Evolutionary conservation across 345 rosid genomes (phyloP).

Genomic region (Ricinus communis): DNA sequence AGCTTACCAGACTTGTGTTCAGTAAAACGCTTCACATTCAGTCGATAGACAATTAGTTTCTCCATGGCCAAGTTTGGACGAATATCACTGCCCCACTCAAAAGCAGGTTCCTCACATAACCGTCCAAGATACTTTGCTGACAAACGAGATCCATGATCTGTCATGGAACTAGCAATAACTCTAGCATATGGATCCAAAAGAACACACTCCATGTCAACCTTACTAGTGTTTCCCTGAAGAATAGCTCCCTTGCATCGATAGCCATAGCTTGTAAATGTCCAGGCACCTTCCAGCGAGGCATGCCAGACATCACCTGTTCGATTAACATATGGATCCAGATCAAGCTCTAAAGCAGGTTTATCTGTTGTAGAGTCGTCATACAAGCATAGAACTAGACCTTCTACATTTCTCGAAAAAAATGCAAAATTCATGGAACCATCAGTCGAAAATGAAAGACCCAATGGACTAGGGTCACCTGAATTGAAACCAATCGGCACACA

Average conservation of each 20-base stretch:
- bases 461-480: slow-evolving; percentile 64
- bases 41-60: slow-evolving; percentile 62
- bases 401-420: slow-evolving; percentile 59
- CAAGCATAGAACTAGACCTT: slow-evolving; percentile 63
- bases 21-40: slow-evolving; percentile 73
- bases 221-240: slow-evolving; percentile 28
- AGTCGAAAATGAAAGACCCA: slow-evolving; percentile 68
- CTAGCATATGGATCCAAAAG: slow-evolving; percentile 84
- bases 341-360: slow-evolving; percentile 80
- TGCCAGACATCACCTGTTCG: slow-evolving; percentile 91
- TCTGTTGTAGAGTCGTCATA: slow-evolving; percentile 50
- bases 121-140: slow-evolving; percentile 49
- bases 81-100: slow-evolving; percentile 77
- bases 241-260: slow-evolving; percentile 51
- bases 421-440: slow-evolving; percentile 76
- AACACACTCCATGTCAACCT: slow-evolving; percentile 35
- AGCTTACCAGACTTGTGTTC: slow-evolving; percentile 68
- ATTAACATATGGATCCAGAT: slow-evolving; percentile 83
- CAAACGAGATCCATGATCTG: slow-evolving; percentile 28
- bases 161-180: slow-evolving; percentile 38
- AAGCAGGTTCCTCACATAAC: slow-evolving; percentile 51
- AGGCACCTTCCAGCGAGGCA: slow-evolving; percentile 53
- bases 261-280: slow-evolving; percentile 58
- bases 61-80: slow-evolving; percentile 61
- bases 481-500: slow-evolving; percentile 80